Conservation (phyloP, 441 rosid genomes). For the Jatropha multifida region DNA sequence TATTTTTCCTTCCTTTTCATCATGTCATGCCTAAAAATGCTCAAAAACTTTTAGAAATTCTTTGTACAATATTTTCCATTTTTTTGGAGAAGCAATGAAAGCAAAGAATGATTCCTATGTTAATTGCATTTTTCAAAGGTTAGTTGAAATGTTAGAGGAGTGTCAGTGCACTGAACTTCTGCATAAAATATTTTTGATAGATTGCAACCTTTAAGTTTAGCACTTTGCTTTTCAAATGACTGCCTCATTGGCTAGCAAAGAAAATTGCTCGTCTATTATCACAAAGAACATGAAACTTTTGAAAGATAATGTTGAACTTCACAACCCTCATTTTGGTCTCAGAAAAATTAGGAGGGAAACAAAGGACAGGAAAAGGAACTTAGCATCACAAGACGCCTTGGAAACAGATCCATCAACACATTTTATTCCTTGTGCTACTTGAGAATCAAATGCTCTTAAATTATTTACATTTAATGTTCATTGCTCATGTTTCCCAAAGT, state of each 20-base stretch:
- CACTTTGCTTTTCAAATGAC: conserved; percentile 6
- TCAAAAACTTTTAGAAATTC: neutral
- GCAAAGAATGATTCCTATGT: neutral
- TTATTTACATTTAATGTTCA: neutral
- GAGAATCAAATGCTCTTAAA: neutral
- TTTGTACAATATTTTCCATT: too few species aligned
- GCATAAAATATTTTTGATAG: conserved; percentile 6
- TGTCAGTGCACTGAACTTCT: neutral
- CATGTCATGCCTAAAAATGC: neutral
- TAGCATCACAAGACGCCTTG: neutral
- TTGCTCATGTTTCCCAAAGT: neutral
- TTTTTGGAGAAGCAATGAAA: neutral
- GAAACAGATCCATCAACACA: neutral
- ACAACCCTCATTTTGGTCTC: neutral
- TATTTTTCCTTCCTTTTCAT: neutral
- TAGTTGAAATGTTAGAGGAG: neutral
- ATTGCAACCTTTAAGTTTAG: neutral
- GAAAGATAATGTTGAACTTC: neutral
- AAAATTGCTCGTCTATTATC: neutral
- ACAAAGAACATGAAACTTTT: neutral
- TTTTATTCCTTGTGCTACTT: neutral
- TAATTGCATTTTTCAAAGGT: neutral
- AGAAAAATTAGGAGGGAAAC: neutral
- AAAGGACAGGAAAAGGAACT: neutral
- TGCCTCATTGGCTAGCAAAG: conserved; percentile 3